phyloP scores from a whole-genome alignment of 257 asterid genomes.

The Capsicum chinense region DNA sequence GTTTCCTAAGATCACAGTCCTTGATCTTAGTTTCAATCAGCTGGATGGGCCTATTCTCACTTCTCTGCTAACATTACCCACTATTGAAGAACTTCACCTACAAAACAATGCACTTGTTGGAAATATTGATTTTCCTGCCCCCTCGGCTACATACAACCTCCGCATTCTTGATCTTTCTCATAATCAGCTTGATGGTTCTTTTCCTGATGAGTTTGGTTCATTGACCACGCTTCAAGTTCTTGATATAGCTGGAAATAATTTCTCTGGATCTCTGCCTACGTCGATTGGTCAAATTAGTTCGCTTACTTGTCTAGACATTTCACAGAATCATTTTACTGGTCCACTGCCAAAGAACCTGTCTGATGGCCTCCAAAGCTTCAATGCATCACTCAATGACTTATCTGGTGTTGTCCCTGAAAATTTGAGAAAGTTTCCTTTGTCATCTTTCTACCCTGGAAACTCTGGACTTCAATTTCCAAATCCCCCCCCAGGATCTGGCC shows the following conservation, averaged over 20 bases:
- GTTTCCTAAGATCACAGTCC: slow-evolving; percentile 72
- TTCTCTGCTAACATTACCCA: slow-evolving; percentile 59
- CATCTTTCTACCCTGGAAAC: slow-evolving; percentile 95
- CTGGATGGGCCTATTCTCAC: slow-evolving; percentile 72
- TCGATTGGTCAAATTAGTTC: slow-evolving; percentile 55
- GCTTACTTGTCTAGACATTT: slow-evolving; percentile 60
- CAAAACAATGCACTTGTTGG: slow-evolving; percentile 70
- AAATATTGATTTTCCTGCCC: slow-evolving; percentile 54
- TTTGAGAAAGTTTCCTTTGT: slow-evolving; percentile 75
- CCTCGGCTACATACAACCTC: slow-evolving; percentile 52
- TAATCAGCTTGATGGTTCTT: slow-evolving; percentile 59
- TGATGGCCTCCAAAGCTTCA: slow-evolving; percentile 67
- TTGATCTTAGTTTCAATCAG: slow-evolving; percentile 89
- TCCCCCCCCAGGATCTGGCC: slow-evolving; percentile 65
- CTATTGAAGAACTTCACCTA: slow-evolving; percentile 76
- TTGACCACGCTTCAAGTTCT: slow-evolving; percentile 65
- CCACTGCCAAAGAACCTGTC: slow-evolving; percentile 69
- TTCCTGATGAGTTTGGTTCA: slow-evolving; percentile 71
- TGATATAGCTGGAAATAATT: slow-evolving; percentile 66
- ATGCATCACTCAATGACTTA: slow-evolving; percentile 81
- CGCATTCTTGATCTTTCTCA: slow-evolving; percentile 73
- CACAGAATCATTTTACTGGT: slow-evolving; percentile 75
- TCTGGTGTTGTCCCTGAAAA: slow-evolving; percentile 92
- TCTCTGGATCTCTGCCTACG: slow-evolving; percentile 74
- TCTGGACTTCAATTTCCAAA: slow-evolving; percentile 75